Conservation (phyloP, 345 rosid genomes). For the Eutrema japonicum region DNA sequence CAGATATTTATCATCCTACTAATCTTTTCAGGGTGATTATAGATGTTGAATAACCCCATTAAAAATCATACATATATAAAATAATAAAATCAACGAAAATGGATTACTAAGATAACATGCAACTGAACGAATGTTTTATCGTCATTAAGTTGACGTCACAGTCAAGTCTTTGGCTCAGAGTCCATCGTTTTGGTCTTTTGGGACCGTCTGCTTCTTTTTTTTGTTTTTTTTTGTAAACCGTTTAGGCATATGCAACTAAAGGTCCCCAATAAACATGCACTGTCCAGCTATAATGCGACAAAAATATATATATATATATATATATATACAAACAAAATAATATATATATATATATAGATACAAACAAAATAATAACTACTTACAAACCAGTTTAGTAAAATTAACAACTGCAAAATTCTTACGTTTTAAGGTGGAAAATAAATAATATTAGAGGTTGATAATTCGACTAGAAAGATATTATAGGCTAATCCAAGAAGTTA, state of each 20-base stretch:
- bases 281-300: constrained; percentile 13
- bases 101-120: neutral
- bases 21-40: no score
- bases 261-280: constrained; percentile 11
- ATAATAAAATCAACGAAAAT: neutral
- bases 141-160: constrained; percentile 8
- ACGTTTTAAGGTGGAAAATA: neutral
- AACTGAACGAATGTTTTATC: constrained; percentile 12
- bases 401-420: neutral
- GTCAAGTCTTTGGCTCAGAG: constrained; percentile 5
- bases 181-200: constrained; percentile 20
- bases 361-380: constrained; percentile 5
- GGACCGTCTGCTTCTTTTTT: neutral
- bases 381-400: constrained; percentile 12
- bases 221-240: neutral
- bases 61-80: neutral
- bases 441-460: neutral
- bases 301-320: neutral
- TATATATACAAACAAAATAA: neutral
- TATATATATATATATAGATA: neutral
- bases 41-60: no score
- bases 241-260: constrained; percentile 1
- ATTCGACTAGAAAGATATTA: no score
- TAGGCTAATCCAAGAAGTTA: no score
- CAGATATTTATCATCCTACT: no score